Base-by-base conservation (phyloP, 176 grass and related monocot species). In the Bromus sterilis region DNA sequence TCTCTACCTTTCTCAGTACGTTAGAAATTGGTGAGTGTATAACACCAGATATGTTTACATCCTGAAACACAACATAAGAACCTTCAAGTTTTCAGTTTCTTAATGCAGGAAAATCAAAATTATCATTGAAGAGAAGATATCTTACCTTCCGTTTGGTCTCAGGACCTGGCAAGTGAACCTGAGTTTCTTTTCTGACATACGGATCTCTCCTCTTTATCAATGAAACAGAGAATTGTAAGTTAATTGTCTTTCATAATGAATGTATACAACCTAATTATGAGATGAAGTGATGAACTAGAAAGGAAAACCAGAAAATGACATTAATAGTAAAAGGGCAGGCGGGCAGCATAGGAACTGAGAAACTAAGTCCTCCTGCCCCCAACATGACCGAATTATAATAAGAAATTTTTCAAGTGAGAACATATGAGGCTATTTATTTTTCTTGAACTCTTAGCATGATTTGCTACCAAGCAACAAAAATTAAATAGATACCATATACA, bases 131-230 rank as follows among this genome's bases (percentile, higher is more conserved):
- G 75, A 76, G 16, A 66, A 51, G 67, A 39, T 31, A 34, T 70
- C 33, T 83, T 79, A 98, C 96, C 91, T 95, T 98, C 80, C 87
- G 88, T 93, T 91, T 91, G 51, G 57, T 75, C 80, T 93, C 88
- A 48, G 89, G 90, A 89, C 91, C 93, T 35, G 28, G 82, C 73
- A 93, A 32, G n/a, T 88, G 81, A 81, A 88, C 76, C 56, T 85
- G 89, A 35, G 78, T 89, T 85, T 93, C 84, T 88, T 91, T 98
- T 86, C 89, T 89, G 85, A 68, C 32, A 86, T 88, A 91, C 31
- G 89, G 79, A 84, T 90, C 89, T 83, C 86, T 95, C 90, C 83
- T 91, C 68, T 86, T 95, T 80, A 89, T 89, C 11, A 87, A 91
- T 36, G 89, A 86, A 90, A 93, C 79, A 90, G 89, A 91, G 68